Percentiles rank a stretch among this genome's conserved stretches.
Conservation (phyloP, 352 stramenopile species). For the Phytopythium montanum region DNA sequence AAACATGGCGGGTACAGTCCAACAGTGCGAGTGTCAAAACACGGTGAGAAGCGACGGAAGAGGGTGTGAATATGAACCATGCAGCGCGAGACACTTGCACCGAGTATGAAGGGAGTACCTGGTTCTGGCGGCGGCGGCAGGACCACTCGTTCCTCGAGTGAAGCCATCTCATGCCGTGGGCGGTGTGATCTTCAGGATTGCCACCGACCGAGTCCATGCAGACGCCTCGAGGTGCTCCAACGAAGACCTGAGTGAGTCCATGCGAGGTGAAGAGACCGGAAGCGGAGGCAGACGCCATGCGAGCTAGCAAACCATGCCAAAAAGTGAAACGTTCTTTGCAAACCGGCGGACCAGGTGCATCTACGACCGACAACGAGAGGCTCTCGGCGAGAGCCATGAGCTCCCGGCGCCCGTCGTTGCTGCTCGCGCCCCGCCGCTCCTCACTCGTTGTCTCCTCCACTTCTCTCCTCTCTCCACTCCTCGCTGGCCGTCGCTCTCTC, state of each 20-base stretch:
- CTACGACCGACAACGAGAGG: too few relatives aligned
- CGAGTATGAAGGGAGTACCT: neutral
- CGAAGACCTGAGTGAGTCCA: too few relatives aligned
- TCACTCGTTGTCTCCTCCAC: conserved; percentile 10
- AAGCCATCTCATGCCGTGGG: conserved; percentile 10
- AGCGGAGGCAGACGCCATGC: neutral
- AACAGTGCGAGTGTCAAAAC: conserved; percentile 1
- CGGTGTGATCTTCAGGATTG: neutral
- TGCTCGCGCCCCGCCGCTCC: conserved; percentile 9
- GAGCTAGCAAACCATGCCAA: neutral
- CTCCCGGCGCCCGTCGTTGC: neutral
- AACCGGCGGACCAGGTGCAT: neutral
- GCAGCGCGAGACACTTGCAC: neutral
- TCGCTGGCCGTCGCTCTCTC: conserved; percentile 16
- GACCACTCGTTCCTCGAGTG: neutral
- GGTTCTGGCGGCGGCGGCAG: neutral
- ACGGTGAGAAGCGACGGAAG: conserved; percentile 1
- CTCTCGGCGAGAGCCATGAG: neutral
- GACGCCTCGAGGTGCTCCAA: too few relatives aligned
- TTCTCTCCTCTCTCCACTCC: conserved; percentile 8
- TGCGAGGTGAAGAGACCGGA: too few relatives aligned
- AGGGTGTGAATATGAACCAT: too few relatives aligned
- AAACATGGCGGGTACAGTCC: too few relatives aligned
- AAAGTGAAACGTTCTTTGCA: conserved; percentile 15
- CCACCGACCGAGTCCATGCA: conserved; percentile 1